These are phyloP conservation scores for Podospora pseudoanserina DNA, from an alignment of 495 filamentous ascomycete species.

Conservation along the genomic window DNA sequence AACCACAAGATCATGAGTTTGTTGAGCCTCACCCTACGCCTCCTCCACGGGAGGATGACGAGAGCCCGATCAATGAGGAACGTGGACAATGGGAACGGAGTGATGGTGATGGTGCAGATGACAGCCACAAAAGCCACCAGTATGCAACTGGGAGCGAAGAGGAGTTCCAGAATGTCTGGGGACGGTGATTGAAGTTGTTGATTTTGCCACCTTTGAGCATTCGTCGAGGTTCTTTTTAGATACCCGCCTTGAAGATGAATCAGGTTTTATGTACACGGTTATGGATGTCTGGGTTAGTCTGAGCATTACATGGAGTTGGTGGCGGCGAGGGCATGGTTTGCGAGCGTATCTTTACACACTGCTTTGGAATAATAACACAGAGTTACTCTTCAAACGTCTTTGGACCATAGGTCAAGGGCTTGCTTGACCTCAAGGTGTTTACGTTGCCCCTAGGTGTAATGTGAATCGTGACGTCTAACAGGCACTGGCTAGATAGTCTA, in stretches of 20 bases:
- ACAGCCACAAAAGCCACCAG: slow-evolving; percentile 7
- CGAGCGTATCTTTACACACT: background rate
- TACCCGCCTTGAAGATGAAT: slow-evolving; percentile 13
- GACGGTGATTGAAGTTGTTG: slow-evolving; percentile 16
- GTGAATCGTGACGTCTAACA: background rate
- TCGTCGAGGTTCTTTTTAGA: slow-evolving; percentile 4
- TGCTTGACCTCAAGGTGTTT: background rate
- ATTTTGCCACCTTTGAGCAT: slow-evolving; percentile 1
- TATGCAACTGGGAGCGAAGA: slow-evolving; percentile 29
- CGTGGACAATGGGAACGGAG: slow-evolving; percentile 20
- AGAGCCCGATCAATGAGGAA: slow-evolving; percentile 17
- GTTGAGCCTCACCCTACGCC: slow-evolving; percentile 9
- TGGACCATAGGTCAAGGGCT: too few species aligned
- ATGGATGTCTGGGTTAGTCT: background rate
- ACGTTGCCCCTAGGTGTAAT: background rate
- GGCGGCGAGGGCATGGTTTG: slow-evolving; percentile 1
- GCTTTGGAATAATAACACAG: background rate
- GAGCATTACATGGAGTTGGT: background rate
- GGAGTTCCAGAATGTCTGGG: slow-evolving; percentile 35
- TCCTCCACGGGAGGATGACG: slow-evolving; percentile 8
- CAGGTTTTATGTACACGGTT: background rate
- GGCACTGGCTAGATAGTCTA: background rate
- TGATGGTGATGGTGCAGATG: background rate
- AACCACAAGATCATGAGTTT: slow-evolving; percentile 17
- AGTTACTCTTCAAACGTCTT: background rate